Conservation (phyloP, 148 eudicot genomes). For the Selenicereus undatus region DNA sequence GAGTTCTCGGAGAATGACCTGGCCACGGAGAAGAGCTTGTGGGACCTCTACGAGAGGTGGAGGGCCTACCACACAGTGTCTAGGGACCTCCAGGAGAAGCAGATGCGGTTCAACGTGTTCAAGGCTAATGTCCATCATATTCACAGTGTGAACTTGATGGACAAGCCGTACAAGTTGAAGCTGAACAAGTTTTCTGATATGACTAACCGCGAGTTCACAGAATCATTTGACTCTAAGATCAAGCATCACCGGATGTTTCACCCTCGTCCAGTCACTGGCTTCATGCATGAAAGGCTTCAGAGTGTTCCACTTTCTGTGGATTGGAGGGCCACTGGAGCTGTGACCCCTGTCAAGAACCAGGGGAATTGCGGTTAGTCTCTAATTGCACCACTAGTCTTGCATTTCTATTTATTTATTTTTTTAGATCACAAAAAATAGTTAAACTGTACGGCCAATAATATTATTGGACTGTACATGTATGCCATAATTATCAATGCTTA, state of each 20-base stretch:
- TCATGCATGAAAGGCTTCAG: constrained; percentile 40
- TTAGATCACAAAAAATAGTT: neutral
- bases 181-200: constrained; percentile 54
- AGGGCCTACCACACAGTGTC: constrained; percentile 51
- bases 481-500: no score
- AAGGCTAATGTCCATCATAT: constrained; percentile 51
- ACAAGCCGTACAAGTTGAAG: constrained; percentile 52
- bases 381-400: no score
- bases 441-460: no score
- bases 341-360: constrained; percentile 65
- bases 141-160: constrained; percentile 46
- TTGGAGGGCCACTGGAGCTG: constrained; percentile 72
- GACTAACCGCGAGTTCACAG: constrained; percentile 53
- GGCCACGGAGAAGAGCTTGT: constrained; percentile 42
- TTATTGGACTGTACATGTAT: neutral
- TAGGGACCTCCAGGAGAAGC: constrained; percentile 41
- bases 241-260: constrained; percentile 48
- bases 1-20: constrained; percentile 47
- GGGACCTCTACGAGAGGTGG: constrained; percentile 61
- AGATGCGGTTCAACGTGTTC: constrained; percentile 51
- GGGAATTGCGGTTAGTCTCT: constrained; percentile 52
- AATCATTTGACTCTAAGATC: constrained; percentile 45
- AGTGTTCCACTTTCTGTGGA: constrained; percentile 55
- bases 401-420: no score
- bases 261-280: constrained; percentile 30